A percentile compares a stretch with the other conserved stretches of the same genome.
These are phyloP conservation scores for Eruca vesicaria DNA, from an alignment of 441 rosid species.

Conservation along the genomic window DNA sequence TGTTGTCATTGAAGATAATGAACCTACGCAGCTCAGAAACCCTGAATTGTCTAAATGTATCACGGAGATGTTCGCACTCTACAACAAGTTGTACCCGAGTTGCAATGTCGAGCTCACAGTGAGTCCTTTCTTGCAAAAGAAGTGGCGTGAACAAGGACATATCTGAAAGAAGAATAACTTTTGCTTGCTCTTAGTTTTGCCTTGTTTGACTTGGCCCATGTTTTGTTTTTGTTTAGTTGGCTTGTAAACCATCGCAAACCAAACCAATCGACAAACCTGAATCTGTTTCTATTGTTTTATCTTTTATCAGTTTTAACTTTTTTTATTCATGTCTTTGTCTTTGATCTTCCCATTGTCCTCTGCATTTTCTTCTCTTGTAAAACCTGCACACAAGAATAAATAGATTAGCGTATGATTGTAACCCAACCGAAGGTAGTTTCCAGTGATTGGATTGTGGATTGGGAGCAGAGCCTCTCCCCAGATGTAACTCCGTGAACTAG, in stretches of 20 bases:
- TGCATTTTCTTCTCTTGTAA: too few species aligned
- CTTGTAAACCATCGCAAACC: not conserved
- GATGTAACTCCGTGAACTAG: too few species aligned
- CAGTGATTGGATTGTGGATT: too few species aligned
- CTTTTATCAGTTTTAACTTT: too few species aligned
- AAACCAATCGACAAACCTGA: not conserved
- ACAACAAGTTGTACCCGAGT: not conserved
- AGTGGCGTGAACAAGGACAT: not conserved
- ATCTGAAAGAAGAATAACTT: not conserved
- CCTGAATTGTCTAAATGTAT: not conserved
- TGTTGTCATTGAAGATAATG: not conserved
- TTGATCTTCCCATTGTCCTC: too few species aligned
- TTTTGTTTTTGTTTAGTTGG: not conserved
- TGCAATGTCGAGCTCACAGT: not conserved
- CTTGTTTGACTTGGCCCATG: not conserved
- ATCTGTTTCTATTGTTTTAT: not conserved
- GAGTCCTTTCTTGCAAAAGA: not conserved
- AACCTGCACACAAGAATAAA: too few species aligned
- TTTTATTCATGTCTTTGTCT: too few species aligned
- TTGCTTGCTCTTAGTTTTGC: not conserved
- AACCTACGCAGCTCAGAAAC: not conserved
- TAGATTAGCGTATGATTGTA: too few species aligned
- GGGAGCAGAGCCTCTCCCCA: too few species aligned
- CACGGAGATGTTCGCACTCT: not conserved
- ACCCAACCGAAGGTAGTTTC: too few species aligned